phyloP scores from a whole-genome alignment of 768 basidiomycete species.

The Macrolepiota dolichaula region DNA sequence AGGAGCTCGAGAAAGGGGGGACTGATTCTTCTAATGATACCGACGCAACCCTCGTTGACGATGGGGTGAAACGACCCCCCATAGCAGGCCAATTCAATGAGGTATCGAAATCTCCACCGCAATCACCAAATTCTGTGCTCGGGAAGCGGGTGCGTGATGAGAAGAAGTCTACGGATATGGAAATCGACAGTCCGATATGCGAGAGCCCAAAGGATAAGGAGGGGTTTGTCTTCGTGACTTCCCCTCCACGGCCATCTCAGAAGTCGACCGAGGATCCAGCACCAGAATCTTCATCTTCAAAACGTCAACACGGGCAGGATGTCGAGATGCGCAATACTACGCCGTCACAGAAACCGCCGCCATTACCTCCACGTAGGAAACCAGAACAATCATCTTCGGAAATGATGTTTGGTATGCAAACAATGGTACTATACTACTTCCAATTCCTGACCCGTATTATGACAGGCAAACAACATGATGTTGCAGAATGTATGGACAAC shows the following conservation, averaged over 20 bases:
- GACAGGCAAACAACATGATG: slow-evolving; percentile 92
- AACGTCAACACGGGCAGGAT: slow-evolving; percentile 28
- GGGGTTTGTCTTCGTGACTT: slow-evolving; percentile 29
- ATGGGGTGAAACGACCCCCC: slow-evolving; percentile 41
- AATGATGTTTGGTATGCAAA: slow-evolving; percentile 83
- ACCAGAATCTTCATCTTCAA: slow-evolving; percentile 32
- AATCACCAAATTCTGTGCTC: slow-evolving; percentile 52
- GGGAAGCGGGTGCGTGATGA: slow-evolving; percentile 66
- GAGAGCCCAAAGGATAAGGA: slow-evolving; percentile 34
- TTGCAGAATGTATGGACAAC: slow-evolving; percentile 98
- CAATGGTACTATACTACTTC: background rate
- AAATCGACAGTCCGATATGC: slow-evolving; percentile 47
- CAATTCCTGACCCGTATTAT: slow-evolving; percentile 10
- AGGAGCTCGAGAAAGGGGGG: slow-evolving; percentile 66
- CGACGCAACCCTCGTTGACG: slow-evolving; percentile 86
- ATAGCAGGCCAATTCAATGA: slow-evolving; percentile 21
- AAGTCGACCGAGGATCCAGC: slow-evolving; percentile 15
- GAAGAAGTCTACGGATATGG: slow-evolving; percentile 44
- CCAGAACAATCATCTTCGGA: slow-evolving; percentile 60
- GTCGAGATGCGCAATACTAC: slow-evolving; percentile 28
- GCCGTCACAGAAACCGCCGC: slow-evolving; percentile 36
- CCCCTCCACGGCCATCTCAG: slow-evolving; percentile 23
- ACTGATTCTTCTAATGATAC: slow-evolving; percentile 86
- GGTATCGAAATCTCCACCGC: slow-evolving; percentile 25
- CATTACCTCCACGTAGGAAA: slow-evolving; percentile 57